Percentiles rank a stretch among this genome's conserved stretches.
These are phyloP conservation scores for Nigrospora sphaerica DNA, from an alignment of 2,329 filamentous ascomycete genomes.

Conservation along the genomic window DNA sequence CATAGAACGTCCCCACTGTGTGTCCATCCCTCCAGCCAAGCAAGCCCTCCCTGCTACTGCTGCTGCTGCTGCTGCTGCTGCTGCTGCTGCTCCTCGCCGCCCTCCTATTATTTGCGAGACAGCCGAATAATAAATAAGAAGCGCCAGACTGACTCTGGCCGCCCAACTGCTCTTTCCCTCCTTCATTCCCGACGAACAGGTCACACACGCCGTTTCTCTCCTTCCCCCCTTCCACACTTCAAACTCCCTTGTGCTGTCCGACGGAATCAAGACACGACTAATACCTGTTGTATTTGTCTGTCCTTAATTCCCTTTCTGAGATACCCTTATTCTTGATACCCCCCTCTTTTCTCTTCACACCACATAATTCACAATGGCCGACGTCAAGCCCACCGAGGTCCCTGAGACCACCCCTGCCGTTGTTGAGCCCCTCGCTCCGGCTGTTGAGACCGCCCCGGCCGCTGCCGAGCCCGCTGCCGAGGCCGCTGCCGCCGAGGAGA, in stretches of 20 bases:
- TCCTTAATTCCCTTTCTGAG: constrained; percentile 39
- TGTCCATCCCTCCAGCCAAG: constrained; percentile 3
- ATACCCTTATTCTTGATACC: constrained; percentile 40
- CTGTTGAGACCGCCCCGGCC: constrained; percentile 14
- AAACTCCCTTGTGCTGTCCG: constrained; percentile 5
- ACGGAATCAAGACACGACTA: no score
- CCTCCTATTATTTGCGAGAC: constrained; percentile 20
- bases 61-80: no score
- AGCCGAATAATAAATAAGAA: constrained; percentile 29
- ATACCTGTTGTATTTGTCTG: constrained; percentile 6
- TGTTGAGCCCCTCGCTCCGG: constrained; percentile 20
- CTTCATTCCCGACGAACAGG: constrained; percentile 16
- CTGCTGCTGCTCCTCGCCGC: constrained; percentile 3
- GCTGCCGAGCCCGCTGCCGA: constrained; percentile 11
- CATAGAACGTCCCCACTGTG: background rate
- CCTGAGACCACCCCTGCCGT: constrained; percentile 39
- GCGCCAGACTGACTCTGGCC: constrained; percentile 15
- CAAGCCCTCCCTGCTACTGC: background rate
- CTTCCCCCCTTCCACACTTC: constrained; percentile 12
- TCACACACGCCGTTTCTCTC: constrained; percentile 6
- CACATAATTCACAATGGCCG: constrained; percentile 56
- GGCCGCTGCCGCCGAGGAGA: constrained; percentile 28
- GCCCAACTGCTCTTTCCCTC: constrained; percentile 9
- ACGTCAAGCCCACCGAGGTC: constrained; percentile 62
- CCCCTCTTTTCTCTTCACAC: constrained; percentile 22